Evolutionary conservation across 306 rosid species (phyloP).

Genomic region (Neltuma alba): DNA sequence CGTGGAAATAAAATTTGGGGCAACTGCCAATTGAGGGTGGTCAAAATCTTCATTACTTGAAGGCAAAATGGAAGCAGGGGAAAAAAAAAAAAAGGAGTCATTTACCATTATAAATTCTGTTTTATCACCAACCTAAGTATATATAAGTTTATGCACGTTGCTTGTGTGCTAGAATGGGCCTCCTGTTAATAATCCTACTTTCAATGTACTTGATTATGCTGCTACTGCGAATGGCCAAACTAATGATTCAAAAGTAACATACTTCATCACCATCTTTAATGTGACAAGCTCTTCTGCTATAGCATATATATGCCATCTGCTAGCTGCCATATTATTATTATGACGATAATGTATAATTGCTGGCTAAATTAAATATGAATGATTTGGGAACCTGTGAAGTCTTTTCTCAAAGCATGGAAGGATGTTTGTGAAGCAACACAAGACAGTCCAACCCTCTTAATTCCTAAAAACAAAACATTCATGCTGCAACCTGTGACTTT

Average conservation of each 20-base stretch:
- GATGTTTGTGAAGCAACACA: slow-evolving; percentile 37
- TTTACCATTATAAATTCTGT: not conserved
- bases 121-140: not conserved
- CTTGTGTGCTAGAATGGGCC: not conserved
- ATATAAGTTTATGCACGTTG: not conserved
- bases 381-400: slow-evolving; percentile 36
- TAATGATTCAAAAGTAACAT: slow-evolving; percentile 53
- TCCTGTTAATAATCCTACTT: not conserved
- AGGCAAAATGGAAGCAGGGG: not conserved
- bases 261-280: not conserved
- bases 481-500: slow-evolving; percentile 48
- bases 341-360: not conserved
- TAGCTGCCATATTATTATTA: not conserved
- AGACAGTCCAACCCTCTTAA: slow-evolving; percentile 34
- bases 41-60: not conserved
- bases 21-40: not conserved
- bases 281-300: no score
- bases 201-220: slow-evolving; percentile 48
- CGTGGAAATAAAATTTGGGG: not conserved
- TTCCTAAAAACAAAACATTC: slow-evolving; percentile 48
- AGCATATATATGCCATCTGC: not conserved
- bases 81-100: not conserved
- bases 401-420: slow-evolving; percentile 59
- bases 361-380: not conserved
- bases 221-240: slow-evolving; percentile 48